Percentiles rank a stretch among this genome's conserved stretches.
Evolutionary conservation across 2,329 filamentous ascomycete genomes (phyloP).

Genomic region (Escovopsis weberi): DNA sequence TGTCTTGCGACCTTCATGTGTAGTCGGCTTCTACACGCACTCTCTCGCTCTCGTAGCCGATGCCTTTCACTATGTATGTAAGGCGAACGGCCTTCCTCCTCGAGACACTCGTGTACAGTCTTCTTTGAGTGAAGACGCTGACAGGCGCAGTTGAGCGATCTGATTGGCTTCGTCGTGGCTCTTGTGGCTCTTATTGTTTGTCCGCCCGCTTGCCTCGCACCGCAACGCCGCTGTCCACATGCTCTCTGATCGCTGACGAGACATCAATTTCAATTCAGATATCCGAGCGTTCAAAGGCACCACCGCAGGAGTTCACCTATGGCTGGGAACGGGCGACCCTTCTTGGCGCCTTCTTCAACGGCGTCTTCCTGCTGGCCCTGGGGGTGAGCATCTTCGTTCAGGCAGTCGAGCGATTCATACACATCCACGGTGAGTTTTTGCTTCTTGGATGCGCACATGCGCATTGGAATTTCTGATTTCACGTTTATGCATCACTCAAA

Average conservation of each 20-base stretch:
- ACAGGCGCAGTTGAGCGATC: slow-evolving; percentile 45
- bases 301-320: slow-evolving; percentile 41
- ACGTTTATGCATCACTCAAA: no score
- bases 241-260: not conserved
- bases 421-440: slow-evolving; percentile 30
- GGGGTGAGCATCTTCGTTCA: slow-evolving; percentile 61
- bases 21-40: slow-evolving; percentile 53
- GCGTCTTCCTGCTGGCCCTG: slow-evolving; percentile 56
- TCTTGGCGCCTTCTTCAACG: slow-evolving; percentile 69
- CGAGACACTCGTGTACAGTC: no score
- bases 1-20: slow-evolving; percentile 1
- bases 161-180: slow-evolving; percentile 55
- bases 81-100: not conserved
- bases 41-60: slow-evolving; percentile 63
- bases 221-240: not conserved
- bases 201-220: not conserved
- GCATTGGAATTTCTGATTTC: no score
- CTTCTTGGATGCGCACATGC: slow-evolving; percentile 1
- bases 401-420: slow-evolving; percentile 55
- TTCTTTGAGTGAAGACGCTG: slow-evolving; percentile 2
- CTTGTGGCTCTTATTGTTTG: slow-evolving; percentile 47
- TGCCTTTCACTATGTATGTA: slow-evolving; percentile 58
- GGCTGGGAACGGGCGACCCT: slow-evolving; percentile 66
- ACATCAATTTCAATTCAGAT: slow-evolving; percentile 27
- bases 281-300: slow-evolving; percentile 35